Percentiles rank a stretch among this genome's conserved stretches.
Evolutionary conservation across 257 asterid genomes (phyloP).

Genomic region (Plantago major): DNA sequence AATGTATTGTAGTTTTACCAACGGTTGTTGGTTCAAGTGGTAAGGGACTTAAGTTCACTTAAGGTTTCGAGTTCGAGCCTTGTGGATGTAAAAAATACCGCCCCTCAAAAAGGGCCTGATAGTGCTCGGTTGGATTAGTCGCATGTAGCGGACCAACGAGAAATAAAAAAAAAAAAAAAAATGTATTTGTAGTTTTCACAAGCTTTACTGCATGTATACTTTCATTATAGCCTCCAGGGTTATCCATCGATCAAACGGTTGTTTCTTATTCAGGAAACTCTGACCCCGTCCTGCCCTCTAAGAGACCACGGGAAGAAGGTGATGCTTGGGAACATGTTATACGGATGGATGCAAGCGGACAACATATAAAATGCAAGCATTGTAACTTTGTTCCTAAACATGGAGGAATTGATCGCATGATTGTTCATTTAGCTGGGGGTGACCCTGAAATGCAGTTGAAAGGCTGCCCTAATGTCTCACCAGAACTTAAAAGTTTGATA

Average conservation of each 20-base stretch:
- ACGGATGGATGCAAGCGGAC: background rate
- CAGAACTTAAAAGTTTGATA: constrained; percentile 32
- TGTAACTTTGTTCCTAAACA: constrained; percentile 27
- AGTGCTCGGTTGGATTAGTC: no score
- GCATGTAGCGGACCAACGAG: no score
- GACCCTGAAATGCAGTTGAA: constrained; percentile 35
- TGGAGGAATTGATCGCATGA: constrained; percentile 39
- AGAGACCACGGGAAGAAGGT: background rate
- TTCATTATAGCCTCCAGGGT: background rate
- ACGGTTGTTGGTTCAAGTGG: no score
- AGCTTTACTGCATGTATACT: background rate
- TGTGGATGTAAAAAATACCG: no score
- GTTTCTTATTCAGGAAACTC: background rate
- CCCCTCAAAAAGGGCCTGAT: no score
- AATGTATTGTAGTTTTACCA: no score
- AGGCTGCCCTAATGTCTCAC: constrained; percentile 39
- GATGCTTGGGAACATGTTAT: constrained; percentile 3
- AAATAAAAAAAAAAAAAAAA: no score
- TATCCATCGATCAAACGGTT: background rate
- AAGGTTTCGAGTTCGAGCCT: no score
- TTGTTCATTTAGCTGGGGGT: constrained; percentile 48
- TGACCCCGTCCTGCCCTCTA: background rate
- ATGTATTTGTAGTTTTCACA: no score
- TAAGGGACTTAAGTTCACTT: no score
- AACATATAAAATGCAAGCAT: background rate